Evolutionary conservation across 139 green algal species (phyloP).

Genomic region (Monoraphidium neglectum): DNA sequence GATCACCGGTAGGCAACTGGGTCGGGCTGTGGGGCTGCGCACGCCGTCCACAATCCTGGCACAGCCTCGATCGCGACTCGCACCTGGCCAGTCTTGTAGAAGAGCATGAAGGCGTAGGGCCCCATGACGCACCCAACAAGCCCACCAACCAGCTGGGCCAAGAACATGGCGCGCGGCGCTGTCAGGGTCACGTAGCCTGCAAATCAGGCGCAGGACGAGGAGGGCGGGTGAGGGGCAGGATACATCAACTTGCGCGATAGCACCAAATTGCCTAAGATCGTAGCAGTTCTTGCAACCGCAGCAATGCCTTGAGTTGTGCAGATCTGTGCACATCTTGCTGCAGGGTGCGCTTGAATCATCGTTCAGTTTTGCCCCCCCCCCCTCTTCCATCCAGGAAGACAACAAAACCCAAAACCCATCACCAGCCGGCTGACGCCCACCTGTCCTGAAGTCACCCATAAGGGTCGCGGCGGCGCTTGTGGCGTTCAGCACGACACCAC

Average conservation of each 20-base stretch:
- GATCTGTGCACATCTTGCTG: not conserved
- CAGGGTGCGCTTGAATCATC: too few species aligned
- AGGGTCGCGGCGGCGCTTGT: slow-evolving; percentile 21
- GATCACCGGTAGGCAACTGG: too few species aligned
- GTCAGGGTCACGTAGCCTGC: slow-evolving; percentile 47
- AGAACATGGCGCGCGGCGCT: slow-evolving; percentile 49
- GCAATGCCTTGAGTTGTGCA: not conserved
- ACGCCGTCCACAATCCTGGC: not conserved
- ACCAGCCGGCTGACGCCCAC: not conserved
- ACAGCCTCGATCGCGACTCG: not conserved
- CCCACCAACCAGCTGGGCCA: slow-evolving; percentile 35
- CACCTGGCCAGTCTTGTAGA: slow-evolving; percentile 38
- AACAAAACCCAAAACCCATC: not conserved
- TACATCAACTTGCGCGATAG: not conserved
- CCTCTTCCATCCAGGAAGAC: not conserved
- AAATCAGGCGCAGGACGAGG: not conserved
- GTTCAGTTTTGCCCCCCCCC: too few species aligned
- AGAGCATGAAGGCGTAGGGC: slow-evolving; percentile 45
- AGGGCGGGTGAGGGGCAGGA: not conserved
- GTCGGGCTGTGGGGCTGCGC: too few species aligned
- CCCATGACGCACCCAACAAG: slow-evolving; percentile 32
- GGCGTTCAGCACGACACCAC: slow-evolving; percentile 39
- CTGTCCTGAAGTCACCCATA: slow-evolving; percentile 50
- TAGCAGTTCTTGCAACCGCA: not conserved
- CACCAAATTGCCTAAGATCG: not conserved